Evolutionary conservation across 1,284 basidiomycete genomes (phyloP), one percentile per base, ranked within the genome.

Genomic region (Leccinum griseonigrum): DNA sequence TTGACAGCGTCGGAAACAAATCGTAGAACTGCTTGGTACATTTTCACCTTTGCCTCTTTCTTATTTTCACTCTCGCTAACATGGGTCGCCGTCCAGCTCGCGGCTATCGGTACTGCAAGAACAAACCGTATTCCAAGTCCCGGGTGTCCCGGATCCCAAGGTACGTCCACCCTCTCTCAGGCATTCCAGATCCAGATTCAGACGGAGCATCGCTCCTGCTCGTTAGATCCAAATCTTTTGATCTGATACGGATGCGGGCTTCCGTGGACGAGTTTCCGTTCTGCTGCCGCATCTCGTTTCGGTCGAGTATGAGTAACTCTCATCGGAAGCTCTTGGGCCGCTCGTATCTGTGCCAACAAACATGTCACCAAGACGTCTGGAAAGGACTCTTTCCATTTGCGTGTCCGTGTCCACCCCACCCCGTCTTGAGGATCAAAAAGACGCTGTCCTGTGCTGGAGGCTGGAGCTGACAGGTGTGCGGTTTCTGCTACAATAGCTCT

Each of bases 361-460:
- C 98, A 98, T 80, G 91, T 98, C 70, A 97, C 95, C 75, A 98
- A 98, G 89, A 95, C 92, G 28, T 89, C 93, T 58, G 97, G 97
- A 76, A 98, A 98, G 84, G 97, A 99, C 75, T 94, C 95, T 22
- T 98, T 99, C 95, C 97, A 99, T 81, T 79, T 98, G 77, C 89
- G 97, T 73, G 95, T 99, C 70, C 92, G 95, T 68, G 95, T 95
- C 62, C 97, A 99, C 83, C 97, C 97, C 64, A 97, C 92, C 94
- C 97, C 79, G 94, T 98, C 71, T 82, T 98, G 80, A 93, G 97
- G 70, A 98, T 98, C 91, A 98, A 98, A 92, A 98, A 99, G 90
- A 98, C 97, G 94, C 93, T 98, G 85, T 94, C 92, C 65, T 98
- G 96, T 79, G 97, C 97, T 71, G 96, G 97, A 76, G 96, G 22